Percentiles rank a stretch among this genome's conserved stretches.
phyloP scores from a whole-genome alignment of 2,329 filamentous ascomycete genomes.

The Kalmusia sp. region DNA sequence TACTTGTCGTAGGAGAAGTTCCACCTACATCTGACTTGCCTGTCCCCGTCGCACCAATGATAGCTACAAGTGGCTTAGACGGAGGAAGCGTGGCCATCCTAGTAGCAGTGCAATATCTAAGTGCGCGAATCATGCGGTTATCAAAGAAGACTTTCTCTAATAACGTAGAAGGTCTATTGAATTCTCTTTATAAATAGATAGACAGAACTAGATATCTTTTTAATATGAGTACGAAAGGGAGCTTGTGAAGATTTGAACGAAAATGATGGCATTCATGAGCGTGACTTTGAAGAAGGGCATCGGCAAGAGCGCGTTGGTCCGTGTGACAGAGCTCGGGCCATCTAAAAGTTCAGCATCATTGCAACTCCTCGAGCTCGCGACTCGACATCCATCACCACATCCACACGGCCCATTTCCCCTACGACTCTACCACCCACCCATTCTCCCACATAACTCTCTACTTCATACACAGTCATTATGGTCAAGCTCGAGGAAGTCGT shows the following conservation, averaged over 20 bases:
- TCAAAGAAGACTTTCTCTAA: not conserved
- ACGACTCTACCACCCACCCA: not conserved
- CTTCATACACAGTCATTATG: constrained; percentile 64
- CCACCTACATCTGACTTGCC: constrained; percentile 83
- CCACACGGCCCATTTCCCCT: constrained; percentile 5
- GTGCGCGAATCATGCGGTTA: constrained; percentile 34
- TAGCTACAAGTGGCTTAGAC: constrained; percentile 71
- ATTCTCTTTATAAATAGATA: too few species aligned
- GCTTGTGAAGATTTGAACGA: too few species aligned
- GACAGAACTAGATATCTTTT: too few species aligned
- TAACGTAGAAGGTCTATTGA: too few species aligned
- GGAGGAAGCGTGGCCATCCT: constrained; percentile 34
- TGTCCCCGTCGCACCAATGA: constrained; percentile 90
- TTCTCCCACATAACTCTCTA: not conserved
- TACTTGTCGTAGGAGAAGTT: not conserved
- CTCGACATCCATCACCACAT: constrained; percentile 4
- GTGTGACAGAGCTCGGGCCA: constrained; percentile 1
- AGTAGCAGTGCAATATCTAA: constrained; percentile 21
- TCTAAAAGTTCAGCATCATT: constrained; percentile 9
- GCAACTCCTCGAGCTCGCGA: not conserved
- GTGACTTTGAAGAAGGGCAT: too few species aligned
- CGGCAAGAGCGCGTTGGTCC: too few species aligned
- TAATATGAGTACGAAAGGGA: too few species aligned
- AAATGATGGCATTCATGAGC: too few species aligned
- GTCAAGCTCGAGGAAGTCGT: constrained; percentile 97